Conservation (phyloP, 1,284 basidiomycete genomes). For the Lentinula novae-zelandiae region DNA sequence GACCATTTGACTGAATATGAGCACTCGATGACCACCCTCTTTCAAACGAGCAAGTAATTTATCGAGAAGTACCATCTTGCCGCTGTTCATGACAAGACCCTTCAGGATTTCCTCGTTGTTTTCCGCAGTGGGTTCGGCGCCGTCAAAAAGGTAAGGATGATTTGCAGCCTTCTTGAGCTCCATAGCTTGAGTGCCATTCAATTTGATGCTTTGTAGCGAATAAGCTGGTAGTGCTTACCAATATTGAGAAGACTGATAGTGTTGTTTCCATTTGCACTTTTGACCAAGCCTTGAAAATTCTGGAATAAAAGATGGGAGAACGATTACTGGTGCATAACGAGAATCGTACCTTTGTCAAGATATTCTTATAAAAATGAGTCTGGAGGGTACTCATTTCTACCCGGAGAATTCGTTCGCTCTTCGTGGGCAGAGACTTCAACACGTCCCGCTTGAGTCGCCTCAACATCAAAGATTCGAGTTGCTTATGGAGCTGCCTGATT, state of each 20-base stretch:
- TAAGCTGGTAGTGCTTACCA: conserved; percentile 39
- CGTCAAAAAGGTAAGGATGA: conserved; percentile 97
- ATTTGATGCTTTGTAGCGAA: conserved; percentile 8
- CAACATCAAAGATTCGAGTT: conserved; percentile 94
- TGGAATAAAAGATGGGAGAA: conserved; percentile 26
- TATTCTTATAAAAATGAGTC: conserved; percentile 99
- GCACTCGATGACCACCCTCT: conserved; percentile 90
- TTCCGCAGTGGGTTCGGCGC: conserved; percentile 80
- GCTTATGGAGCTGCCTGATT: conserved; percentile 92
- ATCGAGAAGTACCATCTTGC: conserved; percentile 97
- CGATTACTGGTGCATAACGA: neutral
- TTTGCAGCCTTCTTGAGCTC: conserved; percentile 98
- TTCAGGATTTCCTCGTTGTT: conserved; percentile 86
- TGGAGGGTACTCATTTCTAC: conserved; percentile 98
- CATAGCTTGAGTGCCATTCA: conserved; percentile 57
- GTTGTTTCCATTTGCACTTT: conserved; percentile 79
- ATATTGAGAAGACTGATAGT: conserved; percentile 94
- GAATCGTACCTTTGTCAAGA: conserved; percentile 79
- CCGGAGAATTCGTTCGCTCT: conserved; percentile 96
- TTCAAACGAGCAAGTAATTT: conserved; percentile 88
- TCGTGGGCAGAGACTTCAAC: conserved; percentile 94
- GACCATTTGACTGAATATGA: conserved; percentile 99
- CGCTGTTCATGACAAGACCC: conserved; percentile 96
- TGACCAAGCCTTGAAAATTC: conserved; percentile 92
- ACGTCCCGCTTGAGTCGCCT: conserved; percentile 96